Evolutionary conservation across 257 asterid genomes (phyloP).

Genomic region (Cynanchum wilfordii): DNA sequence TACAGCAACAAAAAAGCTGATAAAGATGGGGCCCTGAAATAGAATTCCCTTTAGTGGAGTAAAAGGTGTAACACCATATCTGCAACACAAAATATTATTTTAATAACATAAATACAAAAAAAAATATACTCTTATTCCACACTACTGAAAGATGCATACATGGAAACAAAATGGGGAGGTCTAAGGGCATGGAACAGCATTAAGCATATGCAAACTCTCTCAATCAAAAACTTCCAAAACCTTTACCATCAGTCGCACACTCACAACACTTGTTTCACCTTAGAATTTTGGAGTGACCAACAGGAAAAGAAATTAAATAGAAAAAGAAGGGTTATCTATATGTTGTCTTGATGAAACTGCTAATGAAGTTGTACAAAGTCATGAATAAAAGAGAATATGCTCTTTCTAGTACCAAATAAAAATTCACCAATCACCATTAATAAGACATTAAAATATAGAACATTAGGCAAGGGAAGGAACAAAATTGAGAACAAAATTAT

Average conservation of each 20-base stretch:
- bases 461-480: background rate
- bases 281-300: background rate
- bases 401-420: background rate
- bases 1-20: conserved; percentile 89
- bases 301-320: background rate
- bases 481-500: background rate
- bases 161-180: background rate
- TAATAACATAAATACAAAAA: background rate
- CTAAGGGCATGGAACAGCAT: background rate
- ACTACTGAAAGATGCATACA: background rate
- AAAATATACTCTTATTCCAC: background rate
- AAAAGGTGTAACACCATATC: conserved; percentile 79
- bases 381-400: background rate
- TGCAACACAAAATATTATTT: conserved; percentile 34
- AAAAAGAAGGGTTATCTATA: background rate
- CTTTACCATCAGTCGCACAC: background rate
- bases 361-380: background rate
- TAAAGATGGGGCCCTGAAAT: conserved; percentile 74
- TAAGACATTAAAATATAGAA: background rate
- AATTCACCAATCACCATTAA: background rate
- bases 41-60: conserved; percentile 80
- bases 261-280: background rate
- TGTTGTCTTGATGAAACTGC: background rate
- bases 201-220: background rate
- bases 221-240: background rate